Evolutionary conservation across 192 early-diverging fungal species (phyloP), one percentile per base, ranked within the genome.

Genomic region (Linnemannia elongata): DNA sequence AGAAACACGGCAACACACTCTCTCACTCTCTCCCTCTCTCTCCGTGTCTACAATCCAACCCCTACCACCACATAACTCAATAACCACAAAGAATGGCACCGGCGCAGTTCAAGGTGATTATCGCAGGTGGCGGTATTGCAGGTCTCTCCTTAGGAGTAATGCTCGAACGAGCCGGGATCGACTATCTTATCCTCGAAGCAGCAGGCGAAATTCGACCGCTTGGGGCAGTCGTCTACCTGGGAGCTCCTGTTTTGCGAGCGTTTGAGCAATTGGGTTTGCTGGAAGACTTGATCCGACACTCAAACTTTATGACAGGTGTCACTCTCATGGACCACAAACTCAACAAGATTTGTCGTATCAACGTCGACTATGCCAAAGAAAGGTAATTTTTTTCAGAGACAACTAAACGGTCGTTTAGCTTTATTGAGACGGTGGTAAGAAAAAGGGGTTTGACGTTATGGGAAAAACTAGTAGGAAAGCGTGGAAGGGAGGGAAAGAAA

Each of bases 101-200:
- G 1, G 72, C 79, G 13, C 75, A 87, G 10, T 87, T 87, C 80
- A 87, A 81, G 24, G 85, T 87, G 20, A 78, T 87, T 52, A 87
- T 87, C 36, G 85, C 72, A 49, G 85, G 85, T 2, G 85, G 85
- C 13, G 85, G 85, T 17, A 87, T 87, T 30, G 79, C 72, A 12
- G 85, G 85, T 36, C 72, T 87, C 20, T 36, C 85, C 0, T 47
- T 87, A 6, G 85, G 85, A 7, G 85, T 87, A 1, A 87, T 87
- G 85, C 75, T 87, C 30, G 85, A 87, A 54, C 80, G 85, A 15
- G 85, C 85, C 22, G 85, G 85, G 13, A 81, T 87, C 47, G 85
- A 87, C 39, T 87, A 78, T 35, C 13, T 81, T 24, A 81, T 87
- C 72, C 85, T 87, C 15, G 85, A 87, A 68, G 80, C 85, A 33